Percentiles rank a stretch among this genome's conserved stretches.
These are phyloP conservation scores for Solanum chmielewskii DNA, from an alignment of 257 asterid species.

Conservation along the genomic window DNA sequence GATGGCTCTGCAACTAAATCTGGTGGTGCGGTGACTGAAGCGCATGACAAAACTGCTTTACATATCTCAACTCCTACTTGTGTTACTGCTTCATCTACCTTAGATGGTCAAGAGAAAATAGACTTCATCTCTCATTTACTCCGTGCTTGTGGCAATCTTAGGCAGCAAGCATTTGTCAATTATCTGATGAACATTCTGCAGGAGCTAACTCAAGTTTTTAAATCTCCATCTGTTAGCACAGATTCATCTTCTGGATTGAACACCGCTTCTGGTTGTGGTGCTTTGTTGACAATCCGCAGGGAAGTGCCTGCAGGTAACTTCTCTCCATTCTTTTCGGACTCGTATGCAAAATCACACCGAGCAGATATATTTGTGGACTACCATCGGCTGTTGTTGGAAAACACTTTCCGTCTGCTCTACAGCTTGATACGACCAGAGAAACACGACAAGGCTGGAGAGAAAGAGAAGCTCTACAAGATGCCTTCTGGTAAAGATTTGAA, in stretches of 20 bases:
- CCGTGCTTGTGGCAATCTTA: slow-evolving; percentile 68
- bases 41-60: slow-evolving; percentile 47
- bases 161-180: slow-evolving; percentile 77
- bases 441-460: slow-evolving; percentile 92
- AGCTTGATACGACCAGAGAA: slow-evolving; percentile 97
- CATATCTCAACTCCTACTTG: slow-evolving; percentile 33
- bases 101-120: slow-evolving; percentile 54
- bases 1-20: slow-evolving; percentile 62
- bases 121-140: slow-evolving; percentile 57
- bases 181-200: slow-evolving; percentile 93
- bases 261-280: slow-evolving; percentile 86
- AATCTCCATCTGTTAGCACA: slow-evolving; percentile 51
- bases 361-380: slow-evolving; percentile 86
- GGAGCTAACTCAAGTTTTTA: slow-evolving; percentile 75
- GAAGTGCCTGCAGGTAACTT: slow-evolving; percentile 97
- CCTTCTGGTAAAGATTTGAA: slow-evolving; percentile 75
- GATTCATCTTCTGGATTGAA: slow-evolving; percentile 49
- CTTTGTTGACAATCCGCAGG: slow-evolving; percentile 69
- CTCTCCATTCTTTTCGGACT: slow-evolving; percentile 90
- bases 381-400: slow-evolving; percentile 74
- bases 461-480: slow-evolving; percentile 57
- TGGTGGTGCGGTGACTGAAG: slow-evolving; percentile 39
- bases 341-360: slow-evolving; percentile 92
- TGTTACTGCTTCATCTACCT: slow-evolving; percentile 38
- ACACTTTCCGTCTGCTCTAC: slow-evolving; percentile 84